Evolutionary conservation across 2,329 filamentous ascomycete species (phyloP).

Genomic region (Diaporthe vexans): DNA sequence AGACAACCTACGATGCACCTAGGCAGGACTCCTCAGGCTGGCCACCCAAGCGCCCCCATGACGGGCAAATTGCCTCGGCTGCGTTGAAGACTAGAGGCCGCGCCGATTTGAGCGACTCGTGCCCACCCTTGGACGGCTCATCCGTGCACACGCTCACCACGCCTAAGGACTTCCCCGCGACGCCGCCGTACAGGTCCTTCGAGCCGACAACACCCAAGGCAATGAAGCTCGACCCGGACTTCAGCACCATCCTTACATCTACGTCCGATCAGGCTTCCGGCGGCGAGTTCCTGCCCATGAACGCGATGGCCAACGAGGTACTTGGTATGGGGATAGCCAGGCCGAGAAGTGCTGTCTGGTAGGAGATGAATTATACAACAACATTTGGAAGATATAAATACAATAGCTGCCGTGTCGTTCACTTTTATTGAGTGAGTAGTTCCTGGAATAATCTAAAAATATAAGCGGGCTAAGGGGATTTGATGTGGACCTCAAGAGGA

Average conservation of each 20-base stretch:
- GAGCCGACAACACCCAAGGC: conserved; percentile 51
- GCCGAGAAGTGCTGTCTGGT: conserved; percentile 17
- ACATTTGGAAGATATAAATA: too few species aligned
- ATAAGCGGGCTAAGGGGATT: too few species aligned
- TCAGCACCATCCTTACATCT: conserved; percentile 7
- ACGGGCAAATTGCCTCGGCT: too few species aligned
- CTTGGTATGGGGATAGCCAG: neutral
- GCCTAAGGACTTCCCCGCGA: conserved; percentile 9
- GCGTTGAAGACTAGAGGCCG: neutral
- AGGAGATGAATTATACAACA: too few species aligned
- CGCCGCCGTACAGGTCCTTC: conserved; percentile 44
- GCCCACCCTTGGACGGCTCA: conserved; percentile 17
- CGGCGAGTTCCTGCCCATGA: neutral
- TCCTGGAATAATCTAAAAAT: too few species aligned
- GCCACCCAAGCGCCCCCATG: too few species aligned
- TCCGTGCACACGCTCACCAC: conserved; percentile 16
- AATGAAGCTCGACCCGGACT: conserved; percentile 43
- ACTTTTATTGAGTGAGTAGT: conserved; percentile 2
- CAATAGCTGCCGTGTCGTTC: too few species aligned
- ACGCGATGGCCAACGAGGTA: neutral
- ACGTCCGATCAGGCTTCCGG: neutral
- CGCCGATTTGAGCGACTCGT: conserved; percentile 9
- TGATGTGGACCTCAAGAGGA: too few species aligned
- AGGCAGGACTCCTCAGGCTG: too few species aligned
- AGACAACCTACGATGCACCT: too few species aligned